These are phyloP conservation scores for Neostapfia colusana DNA, from an alignment of 176 grass and related monocot species.

Conservation along the genomic window DNA sequence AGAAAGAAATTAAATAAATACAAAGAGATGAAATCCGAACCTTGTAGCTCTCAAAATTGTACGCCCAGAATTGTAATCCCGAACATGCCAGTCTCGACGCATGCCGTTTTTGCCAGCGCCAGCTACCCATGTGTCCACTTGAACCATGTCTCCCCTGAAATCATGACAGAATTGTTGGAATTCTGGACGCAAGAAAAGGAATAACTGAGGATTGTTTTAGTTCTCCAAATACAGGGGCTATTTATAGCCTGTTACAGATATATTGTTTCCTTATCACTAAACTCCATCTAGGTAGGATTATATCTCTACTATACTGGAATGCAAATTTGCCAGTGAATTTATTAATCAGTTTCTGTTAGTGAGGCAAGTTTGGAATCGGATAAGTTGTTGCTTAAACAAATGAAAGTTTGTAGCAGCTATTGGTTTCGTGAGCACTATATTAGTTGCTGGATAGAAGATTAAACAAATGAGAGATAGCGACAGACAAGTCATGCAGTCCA, in stretches of 20 bases:
- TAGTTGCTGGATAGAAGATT: slow-evolving; percentile 21
- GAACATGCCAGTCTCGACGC: slow-evolving; percentile 96
- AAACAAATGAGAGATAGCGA: slow-evolving; percentile 8
- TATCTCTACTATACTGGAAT: background rate
- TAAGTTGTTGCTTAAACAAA: background rate
- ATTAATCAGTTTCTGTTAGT: background rate
- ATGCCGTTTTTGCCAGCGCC: slow-evolving; percentile 97
- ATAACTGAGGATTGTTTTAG: too few relatives aligned
- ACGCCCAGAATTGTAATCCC: slow-evolving; percentile 72
- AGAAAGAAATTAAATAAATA: background rate
- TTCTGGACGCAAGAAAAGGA: too few relatives aligned
- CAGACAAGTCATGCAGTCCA: background rate
- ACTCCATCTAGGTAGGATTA: too few relatives aligned
- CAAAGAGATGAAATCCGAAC: slow-evolving; percentile 41
- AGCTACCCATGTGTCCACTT: slow-evolving; percentile 97
- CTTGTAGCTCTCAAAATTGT: slow-evolving; percentile 93
- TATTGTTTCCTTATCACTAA: too few relatives aligned
- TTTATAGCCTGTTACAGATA: too few relatives aligned
- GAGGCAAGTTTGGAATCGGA: slow-evolving; percentile 5
- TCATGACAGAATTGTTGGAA: slow-evolving; percentile 5
- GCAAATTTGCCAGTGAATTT: background rate
- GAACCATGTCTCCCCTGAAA: slow-evolving; percentile 91
- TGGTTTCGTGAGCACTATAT: background rate
- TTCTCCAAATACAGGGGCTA: too few relatives aligned
- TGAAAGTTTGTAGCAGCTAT: background rate